Percentiles rank a stretch among this genome's conserved stretches.
phyloP scores from a whole-genome alignment of 257 asterid genomes.

The Echites panduratus region DNA sequence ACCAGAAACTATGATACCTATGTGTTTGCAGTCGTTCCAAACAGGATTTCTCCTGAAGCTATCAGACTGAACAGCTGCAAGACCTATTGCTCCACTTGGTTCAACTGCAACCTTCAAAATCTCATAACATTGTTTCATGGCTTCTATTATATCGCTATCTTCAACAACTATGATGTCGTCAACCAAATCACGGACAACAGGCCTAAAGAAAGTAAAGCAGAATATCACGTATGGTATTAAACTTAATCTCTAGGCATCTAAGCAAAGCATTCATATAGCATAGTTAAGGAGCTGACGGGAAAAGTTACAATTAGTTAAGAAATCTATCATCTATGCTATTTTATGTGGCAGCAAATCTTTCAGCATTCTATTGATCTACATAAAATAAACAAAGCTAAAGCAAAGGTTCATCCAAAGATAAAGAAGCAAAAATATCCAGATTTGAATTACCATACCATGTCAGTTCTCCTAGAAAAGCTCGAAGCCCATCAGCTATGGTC shows the following conservation, averaged over 20 bases:
- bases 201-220: conserved; percentile 42
- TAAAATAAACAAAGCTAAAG: background rate
- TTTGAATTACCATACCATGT: conserved; percentile 53
- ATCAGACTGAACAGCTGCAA: conserved; percentile 77
- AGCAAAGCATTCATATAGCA: background rate
- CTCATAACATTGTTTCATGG: conserved; percentile 69
- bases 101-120: conserved; percentile 82
- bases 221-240: background rate
- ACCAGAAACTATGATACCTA: conserved; percentile 81
- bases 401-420: background rate
- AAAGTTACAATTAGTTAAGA: background rate
- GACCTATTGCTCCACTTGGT: conserved; percentile 96
- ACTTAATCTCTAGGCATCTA: background rate
- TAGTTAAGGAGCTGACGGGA: background rate
- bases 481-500: conserved; percentile 92
- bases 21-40: conserved; percentile 51
- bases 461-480: conserved; percentile 80
- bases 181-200: conserved; percentile 89
- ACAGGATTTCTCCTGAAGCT: conserved; percentile 42
- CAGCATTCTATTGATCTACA: background rate
- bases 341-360: background rate
- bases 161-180: conserved; percentile 66
- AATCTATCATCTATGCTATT: background rate
- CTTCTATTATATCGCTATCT: conserved; percentile 69
- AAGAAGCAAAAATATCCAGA: background rate